Conservation (phyloP, 2,329 filamentous ascomycete species). For the Neophaeococcomyces aloes region DNA sequence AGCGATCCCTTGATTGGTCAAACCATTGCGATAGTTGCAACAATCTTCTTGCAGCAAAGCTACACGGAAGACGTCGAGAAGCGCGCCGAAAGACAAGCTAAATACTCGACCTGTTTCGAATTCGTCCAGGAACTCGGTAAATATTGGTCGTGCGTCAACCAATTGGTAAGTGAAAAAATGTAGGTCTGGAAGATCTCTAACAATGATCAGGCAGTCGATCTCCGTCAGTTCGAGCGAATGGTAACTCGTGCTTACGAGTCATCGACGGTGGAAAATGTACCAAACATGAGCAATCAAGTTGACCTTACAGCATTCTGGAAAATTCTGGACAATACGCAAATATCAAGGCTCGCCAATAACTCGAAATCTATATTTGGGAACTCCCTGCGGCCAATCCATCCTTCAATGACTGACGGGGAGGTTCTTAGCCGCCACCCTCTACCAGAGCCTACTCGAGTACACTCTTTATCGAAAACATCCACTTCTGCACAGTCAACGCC, state of each 20-base stretch:
- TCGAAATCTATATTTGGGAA: constrained; percentile 33
- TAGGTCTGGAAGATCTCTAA: neutral
- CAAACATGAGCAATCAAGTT: constrained; percentile 19
- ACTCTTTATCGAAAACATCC: constrained; percentile 8
- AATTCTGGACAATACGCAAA: constrained; percentile 31
- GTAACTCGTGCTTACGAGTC: constrained; percentile 36
- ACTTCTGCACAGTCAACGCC: neutral
- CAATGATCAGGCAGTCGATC: constrained; percentile 31
- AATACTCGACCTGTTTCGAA: constrained; percentile 36
- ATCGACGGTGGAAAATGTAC: constrained; percentile 25
- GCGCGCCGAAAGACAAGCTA: constrained; percentile 33
- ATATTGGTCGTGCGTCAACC: constrained; percentile 38
- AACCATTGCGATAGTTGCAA: constrained; percentile 43
- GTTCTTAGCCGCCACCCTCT: constrained; percentile 35
- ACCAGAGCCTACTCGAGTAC: constrained; percentile 34
- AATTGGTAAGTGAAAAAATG: constrained; percentile 27
- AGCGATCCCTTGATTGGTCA: constrained; percentile 41
- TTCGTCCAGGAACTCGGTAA: constrained; percentile 35
- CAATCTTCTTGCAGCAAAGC: constrained; percentile 45
- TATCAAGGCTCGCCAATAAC: constrained; percentile 23
- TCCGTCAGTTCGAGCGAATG: constrained; percentile 34
- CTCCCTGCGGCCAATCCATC: constrained; percentile 27
- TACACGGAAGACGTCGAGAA: constrained; percentile 36
- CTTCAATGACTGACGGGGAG: constrained; percentile 24
- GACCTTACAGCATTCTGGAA: constrained; percentile 41